A percentile compares a stretch with the other conserved stretches of the same genome.
These are phyloP conservation scores for Taiozyma sp. DNA, from an alignment of 1,139 yeast genomes.

Conservation along the genomic window DNA sequence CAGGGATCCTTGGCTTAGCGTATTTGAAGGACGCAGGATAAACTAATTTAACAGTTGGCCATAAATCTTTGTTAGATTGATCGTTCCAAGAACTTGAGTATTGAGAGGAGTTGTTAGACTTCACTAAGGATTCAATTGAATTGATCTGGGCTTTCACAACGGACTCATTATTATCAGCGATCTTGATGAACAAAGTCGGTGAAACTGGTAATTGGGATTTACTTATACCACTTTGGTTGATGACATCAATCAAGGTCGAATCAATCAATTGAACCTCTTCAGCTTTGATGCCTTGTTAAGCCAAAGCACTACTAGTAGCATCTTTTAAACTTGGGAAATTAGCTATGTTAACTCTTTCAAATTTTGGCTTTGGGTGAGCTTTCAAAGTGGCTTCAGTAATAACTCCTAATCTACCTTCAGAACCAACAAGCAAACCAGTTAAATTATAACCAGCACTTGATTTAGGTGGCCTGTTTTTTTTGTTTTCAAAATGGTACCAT, in stretches of 20 bases:
- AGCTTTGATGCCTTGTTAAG: slow-evolving; percentile 53
- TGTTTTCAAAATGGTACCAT: slow-evolving; percentile 68
- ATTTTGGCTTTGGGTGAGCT: slow-evolving; percentile 54
- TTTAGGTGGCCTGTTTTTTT: slow-evolving; percentile 65
- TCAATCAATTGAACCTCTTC: slow-evolving; percentile 58
- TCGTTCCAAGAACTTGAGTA: slow-evolving; percentile 56
- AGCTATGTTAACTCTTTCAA: slow-evolving; percentile 59
- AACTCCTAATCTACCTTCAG: slow-evolving; percentile 74
- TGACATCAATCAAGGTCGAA: slow-evolving; percentile 59
- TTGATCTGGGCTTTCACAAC: slow-evolving; percentile 52
- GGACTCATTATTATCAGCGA: slow-evolving; percentile 56
- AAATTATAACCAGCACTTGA: slow-evolving; percentile 72
- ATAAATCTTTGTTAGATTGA: slow-evolving; percentile 61
- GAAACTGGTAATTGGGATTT: slow-evolving; percentile 57
- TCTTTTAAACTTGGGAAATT: slow-evolving; percentile 53
- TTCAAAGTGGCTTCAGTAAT: slow-evolving; percentile 69
- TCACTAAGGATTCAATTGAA: slow-evolving; percentile 48
- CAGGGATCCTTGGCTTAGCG: slow-evolving; percentile 49
- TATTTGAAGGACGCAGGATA: slow-evolving; percentile 76
- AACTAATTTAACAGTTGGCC: slow-evolving; percentile 85
- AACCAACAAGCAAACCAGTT: slow-evolving; percentile 59
- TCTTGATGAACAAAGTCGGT: slow-evolving; percentile 72
- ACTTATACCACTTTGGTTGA: slow-evolving; percentile 55
- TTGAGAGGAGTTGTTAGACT: slow-evolving; percentile 38
- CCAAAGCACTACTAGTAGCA: slow-evolving; percentile 54